Evolutionary conservation across 208 protist species (phyloP), one percentile per base, ranked within the genome.

Genomic region (Trypanosoma caninum): DNA sequence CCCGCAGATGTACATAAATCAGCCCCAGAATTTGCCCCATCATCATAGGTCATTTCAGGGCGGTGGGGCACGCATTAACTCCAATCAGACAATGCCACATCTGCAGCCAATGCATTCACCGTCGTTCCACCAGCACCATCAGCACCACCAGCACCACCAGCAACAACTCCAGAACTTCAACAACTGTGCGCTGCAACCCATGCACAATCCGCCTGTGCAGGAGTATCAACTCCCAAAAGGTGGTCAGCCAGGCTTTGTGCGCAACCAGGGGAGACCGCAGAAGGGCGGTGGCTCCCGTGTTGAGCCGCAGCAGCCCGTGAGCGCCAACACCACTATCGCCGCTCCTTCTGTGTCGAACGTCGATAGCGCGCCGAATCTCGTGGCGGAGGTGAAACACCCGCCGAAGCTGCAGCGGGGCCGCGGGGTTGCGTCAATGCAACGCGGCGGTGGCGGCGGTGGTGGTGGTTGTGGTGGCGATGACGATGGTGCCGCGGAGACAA

Each of bases 351-450:
- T 83, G 59, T 51, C 76, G 0, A 68, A 74, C 0, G 78, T 85
- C 23, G 78, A 84, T 44, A 75, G 63, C 57, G 54, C 52, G 5
- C 58, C 70, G 34, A 40, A 18, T 35, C 48, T 45, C 23, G 35
- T 68, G 5, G 30, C 30, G 10, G 74, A 74, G 31, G 72, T 80
- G 48, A 72, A 75, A 47, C 72, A 42, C 44, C 34, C 56, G 11
- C 30, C 38, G 61, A 72, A 76, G 46, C 63, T 88, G 18, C 78
- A 75, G 22, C 74, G 82, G 18, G 78, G 82, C 28, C 74, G 82
- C 33, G 77, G 70, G 27, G 67, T 57, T 16, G 34, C 70, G 25
- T 54, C 76, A 20, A 45, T 63, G 6, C 72, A 68, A 27, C 53
- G 67, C 0, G 59, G 59, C 14, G 60, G 65, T 7, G 55, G 30